Base-by-base conservation (phyloP, 345 rosid genomes). In the Corchorus capsularis region DNA sequence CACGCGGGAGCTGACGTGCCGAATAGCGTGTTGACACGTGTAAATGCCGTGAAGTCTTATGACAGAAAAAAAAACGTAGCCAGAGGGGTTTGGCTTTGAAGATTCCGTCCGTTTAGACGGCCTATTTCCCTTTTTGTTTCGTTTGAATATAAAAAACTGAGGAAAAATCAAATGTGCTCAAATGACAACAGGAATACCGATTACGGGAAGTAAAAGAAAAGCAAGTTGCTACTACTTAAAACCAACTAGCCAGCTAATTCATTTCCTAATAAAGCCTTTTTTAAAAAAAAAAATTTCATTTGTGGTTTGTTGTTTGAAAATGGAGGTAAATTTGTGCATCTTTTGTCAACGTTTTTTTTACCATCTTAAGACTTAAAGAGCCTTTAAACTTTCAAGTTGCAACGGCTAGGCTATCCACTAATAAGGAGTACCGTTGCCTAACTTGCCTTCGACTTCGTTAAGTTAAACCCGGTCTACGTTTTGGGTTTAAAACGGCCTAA, bases 1-100 rank as follows among this genome's bases (percentile, higher is more conserved):
- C 61, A 77, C 75, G 80, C 78, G 81, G 80, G 83, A 57, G 22
- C 14, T 55, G 69, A 73, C 69, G 75, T 27, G 73, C 69, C 69
- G 52, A 59, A 52, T 72, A 10, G 19, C 7, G 4, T 2, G 32
- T 41, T 64, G 83, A 46, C 82, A 77, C 52, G 75, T 74, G 57
- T 16, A 43, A 46, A 20, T 10, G 6, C 6, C 55, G 0, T 19
- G 54, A 20, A 50, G 50, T 37, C 5, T 0, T 0, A 27, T 3
- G 9, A 1, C 2, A 9, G 8, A 4, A 27, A 6, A 14, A 3
- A 27, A 32, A 20, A 19, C 4, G 12, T 2, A 16, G 13, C 6
- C 20, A 2, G 1, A 0, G 35, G 34, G 14, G 0, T 27, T 62
- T 8, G 66, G 68, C 34, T 35, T 55, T 5, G 45, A 55, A 35